Conservation (phyloP, 2,329 filamentous ascomycete genomes). For the Beauveria rudraprayagi region DNA sequence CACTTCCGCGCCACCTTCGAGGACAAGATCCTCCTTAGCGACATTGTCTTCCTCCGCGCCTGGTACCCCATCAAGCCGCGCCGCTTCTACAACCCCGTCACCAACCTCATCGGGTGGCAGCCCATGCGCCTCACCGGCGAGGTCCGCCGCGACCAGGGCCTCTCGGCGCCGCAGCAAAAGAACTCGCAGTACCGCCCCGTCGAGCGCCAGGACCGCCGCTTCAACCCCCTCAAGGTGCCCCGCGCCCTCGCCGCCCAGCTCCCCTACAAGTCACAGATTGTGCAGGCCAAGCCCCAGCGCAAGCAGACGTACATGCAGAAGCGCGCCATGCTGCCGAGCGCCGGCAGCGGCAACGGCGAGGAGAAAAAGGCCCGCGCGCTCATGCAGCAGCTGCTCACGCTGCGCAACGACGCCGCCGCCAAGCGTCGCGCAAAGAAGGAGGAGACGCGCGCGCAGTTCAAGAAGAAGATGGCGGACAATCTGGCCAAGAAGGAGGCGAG, state of each 20-base stretch:
- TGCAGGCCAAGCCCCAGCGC: conserved; percentile 69
- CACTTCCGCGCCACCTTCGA: conserved; percentile 97
- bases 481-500: conserved; percentile 77
- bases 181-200: conserved; percentile 77
- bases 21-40: conserved; percentile 94
- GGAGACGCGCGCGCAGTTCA: conserved; percentile 70
- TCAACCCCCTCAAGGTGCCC: conserved; percentile 73
- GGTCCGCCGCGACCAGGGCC: conserved; percentile 67
- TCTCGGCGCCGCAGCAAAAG: conserved; percentile 70
- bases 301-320: conserved; percentile 89
- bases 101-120: conserved; percentile 87
- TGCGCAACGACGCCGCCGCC: conserved; percentile 83
- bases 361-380: conserved; percentile 83
- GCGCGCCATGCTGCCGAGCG: conserved; percentile 65
- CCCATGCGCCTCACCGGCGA: conserved; percentile 92
- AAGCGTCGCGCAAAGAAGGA: conserved; percentile 83
- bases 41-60: conserved; percentile 90
- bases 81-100: conserved; percentile 94
- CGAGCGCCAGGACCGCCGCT: conserved; percentile 61
- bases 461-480: conserved; percentile 73
- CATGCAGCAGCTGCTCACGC: conserved; percentile 85
- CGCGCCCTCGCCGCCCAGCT: conserved; percentile 72
- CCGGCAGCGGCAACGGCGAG: conserved; percentile 66
- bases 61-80: conserved; percentile 96
- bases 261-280: conserved; percentile 88